Evolutionary conservation across 2,329 filamentous ascomycete genomes (phyloP), one percentile per base, ranked within the genome.

Genomic region (Xylaria hypoxylon): DNA sequence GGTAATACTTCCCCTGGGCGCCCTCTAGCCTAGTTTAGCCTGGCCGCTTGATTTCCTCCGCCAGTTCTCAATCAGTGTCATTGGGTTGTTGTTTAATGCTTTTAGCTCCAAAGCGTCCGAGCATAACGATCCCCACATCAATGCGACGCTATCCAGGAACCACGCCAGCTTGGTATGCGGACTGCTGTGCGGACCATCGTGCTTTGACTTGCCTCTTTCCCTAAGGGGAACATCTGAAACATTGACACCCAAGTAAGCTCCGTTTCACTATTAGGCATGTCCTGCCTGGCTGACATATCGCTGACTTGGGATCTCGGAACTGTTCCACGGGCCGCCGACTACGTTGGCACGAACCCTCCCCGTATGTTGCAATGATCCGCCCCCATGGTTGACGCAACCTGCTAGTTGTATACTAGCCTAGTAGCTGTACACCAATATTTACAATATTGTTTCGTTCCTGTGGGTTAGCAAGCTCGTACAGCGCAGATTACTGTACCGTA

Each of bases 181-280:
- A 59, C 68, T 40, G 5, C 52, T 55, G 60, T 59, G 68, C 68
- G 68, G 61, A 60, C 67, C 48, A 65, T 47, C 19, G 63, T 69
- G 68, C 70, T 73, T 73, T 69, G 68, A 71, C 68, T 65, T 61
- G 62, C 60, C 65, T 68, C 53, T 67, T 65, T 68, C 61, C 59
- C 59, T 51, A 42, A 60, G 50, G 61, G 57, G 35, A 44, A 52
- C 42, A 66, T 73, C 68, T 73, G 72, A 74, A 73, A 73, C 72
- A 62, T 67, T 73, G 68, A 72, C 68, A 72, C 61, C 60, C 61
- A 62, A 70, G 69, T 70, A 67, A 62, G 64, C 68, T 65, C 60
- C 61, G 72, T 74, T 73, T 74, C 72, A 73, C 71, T 65, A 70
- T 70, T 73, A 63, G 68, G 60, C 31, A 51, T 63, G 47, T 60